Evolutionary conservation across 1,284 basidiomycete species (phyloP), one percentile per base, ranked within the genome.

Genomic region (Boletellus deceptivus): DNA sequence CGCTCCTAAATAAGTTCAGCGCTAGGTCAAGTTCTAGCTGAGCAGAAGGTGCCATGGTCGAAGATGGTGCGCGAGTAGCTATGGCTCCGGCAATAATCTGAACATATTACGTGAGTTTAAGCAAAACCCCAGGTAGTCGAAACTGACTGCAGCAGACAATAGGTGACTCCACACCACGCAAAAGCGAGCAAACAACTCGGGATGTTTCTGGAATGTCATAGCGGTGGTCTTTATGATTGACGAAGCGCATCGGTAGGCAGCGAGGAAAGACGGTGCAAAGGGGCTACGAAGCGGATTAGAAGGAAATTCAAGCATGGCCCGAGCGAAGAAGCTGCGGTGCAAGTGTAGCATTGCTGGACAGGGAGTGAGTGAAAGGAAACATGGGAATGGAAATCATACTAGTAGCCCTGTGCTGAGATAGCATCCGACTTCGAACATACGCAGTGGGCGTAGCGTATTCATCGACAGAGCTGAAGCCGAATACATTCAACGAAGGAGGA

Each of bases 211-310:
- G 47, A 72, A 77, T 55, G 80, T 76, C 52, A 77, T 72, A 31
- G 75, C 55, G 53, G 65, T 74, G 1, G 74, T 72, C 63, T 80
- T 82, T 53, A 83, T 79, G 14, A 75, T 71, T n/a, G 75, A 74
- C 17, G 81, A 82, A 22, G 81, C 80, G 57, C 79, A 81, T 54
- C 80, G 72, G 59, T 83, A 84, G 38, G 81, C 77, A 10, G 82
- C 81, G 25, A 84, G 70, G 59, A 83, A 83, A 3, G 82, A 84
- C 0, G 82, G 83, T 4, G 83, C 80, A 52, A 79, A 84, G 6
- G 79, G 78, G 57, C 82, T 83, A 37, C 79, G 73, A 17, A 84
- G 68, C 14, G 82, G 82, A 56, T 84, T 83, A 11, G 69, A 68
- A 33, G 82, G 83, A 58, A 78, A 74, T 55, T 84, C 80, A 14